A percentile compares a stretch with the other conserved stretches of the same genome.
Evolutionary conservation across 2,329 filamentous ascomycete genomes (phyloP).

Genomic region (Hypoxylon rubiginosum): DNA sequence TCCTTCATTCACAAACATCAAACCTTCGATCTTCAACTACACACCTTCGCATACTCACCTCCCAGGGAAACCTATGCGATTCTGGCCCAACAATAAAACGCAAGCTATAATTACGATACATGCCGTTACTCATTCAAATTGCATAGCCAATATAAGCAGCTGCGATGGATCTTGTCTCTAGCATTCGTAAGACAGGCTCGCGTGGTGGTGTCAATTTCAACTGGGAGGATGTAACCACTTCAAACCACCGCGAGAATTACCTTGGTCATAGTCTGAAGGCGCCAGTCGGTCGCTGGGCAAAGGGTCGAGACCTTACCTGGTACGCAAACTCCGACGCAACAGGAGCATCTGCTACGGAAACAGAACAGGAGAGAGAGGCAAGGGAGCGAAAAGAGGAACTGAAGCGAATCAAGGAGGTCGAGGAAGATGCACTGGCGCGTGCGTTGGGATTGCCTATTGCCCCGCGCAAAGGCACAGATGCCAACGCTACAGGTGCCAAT

Average conservation of each 20-base stretch:
- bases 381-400: constrained; percentile 82
- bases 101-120: background rate
- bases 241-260: constrained; percentile 87
- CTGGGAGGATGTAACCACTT: constrained; percentile 93
- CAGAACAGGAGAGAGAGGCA: constrained; percentile 69
- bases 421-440: constrained; percentile 88
- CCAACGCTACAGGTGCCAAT: constrained; percentile 77
- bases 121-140: background rate
- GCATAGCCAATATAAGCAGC: background rate
- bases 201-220: constrained; percentile 95
- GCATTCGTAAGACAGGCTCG: constrained; percentile 90
- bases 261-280: constrained; percentile 94
- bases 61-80: background rate
- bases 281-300: constrained; percentile 92
- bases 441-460: constrained; percentile 85
- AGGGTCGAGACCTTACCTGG: constrained; percentile 77
- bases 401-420: constrained; percentile 86
- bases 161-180: constrained; percentile 91
- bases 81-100: background rate
- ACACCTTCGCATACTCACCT: background rate
- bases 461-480: constrained; percentile 67
- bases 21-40: background rate
- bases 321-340: constrained; percentile 71
- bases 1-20: background rate
- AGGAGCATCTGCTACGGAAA: constrained; percentile 66